A percentile compares a stretch with the other conserved stretches of the same genome.
Conservation (phyloP, 352 stramenopile genomes). For the Halophytophthora polymorphica region DNA sequence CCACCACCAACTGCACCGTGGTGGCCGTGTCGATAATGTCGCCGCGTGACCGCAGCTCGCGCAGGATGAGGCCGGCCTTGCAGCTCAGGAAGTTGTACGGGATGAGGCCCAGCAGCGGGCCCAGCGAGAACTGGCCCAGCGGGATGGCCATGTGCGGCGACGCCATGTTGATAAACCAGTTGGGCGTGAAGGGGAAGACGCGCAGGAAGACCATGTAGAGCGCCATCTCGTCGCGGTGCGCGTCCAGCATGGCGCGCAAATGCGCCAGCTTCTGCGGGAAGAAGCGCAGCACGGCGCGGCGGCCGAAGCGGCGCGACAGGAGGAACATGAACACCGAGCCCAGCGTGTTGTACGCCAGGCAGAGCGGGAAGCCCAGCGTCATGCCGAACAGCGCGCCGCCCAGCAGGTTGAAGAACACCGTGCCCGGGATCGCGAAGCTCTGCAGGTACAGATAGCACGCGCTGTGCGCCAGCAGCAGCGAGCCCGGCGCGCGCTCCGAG, state of each 20-base stretch:
- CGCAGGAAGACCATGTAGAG: conserved; percentile 84
- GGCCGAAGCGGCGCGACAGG: conserved; percentile 56
- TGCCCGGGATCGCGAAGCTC: conserved; percentile 78
- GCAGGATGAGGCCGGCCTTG: conserved; percentile 74
- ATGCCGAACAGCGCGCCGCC: conserved; percentile 73
- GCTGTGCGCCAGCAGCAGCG: conserved; percentile 65
- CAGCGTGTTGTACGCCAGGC: conserved; percentile 77
- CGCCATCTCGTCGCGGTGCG: conserved; percentile 67
- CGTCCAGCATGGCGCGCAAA: conserved; percentile 55
- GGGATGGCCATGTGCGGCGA: conserved; percentile 72
- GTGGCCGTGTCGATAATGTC: conserved; percentile 80
- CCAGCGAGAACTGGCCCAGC: conserved; percentile 54
- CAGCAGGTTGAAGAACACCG: conserved; percentile 79
- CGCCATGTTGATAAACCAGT: conserved; percentile 87
- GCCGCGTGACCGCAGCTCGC: conserved; percentile 57
- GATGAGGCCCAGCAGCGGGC: conserved; percentile 62
- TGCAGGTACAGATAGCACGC: conserved; percentile 76
- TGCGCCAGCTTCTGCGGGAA: conserved; percentile 48
- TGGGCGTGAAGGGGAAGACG: conserved; percentile 81
- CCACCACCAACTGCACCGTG: conserved; percentile 69
- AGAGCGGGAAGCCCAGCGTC: conserved; percentile 66
- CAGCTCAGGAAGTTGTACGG: conserved; percentile 87
- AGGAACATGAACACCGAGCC: conserved; percentile 77
- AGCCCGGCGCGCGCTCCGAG: conserved; percentile 28
- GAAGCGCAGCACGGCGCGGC: conserved; percentile 46